Evolutionary conservation across 1,139 yeast species (phyloP).

Genomic region (Taphrina wiesneri): DNA sequence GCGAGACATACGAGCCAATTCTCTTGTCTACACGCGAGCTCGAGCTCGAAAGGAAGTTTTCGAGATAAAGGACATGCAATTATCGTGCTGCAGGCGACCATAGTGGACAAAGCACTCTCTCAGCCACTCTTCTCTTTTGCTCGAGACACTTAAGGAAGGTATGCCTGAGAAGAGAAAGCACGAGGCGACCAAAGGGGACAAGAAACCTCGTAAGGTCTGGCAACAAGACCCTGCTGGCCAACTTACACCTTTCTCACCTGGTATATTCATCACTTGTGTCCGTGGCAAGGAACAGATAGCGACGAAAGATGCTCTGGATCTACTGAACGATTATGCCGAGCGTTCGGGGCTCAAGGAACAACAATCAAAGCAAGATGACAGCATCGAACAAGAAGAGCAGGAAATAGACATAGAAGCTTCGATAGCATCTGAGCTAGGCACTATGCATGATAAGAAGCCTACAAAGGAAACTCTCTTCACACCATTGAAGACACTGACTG

Average conservation of each 20-base stretch:
- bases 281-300: constrained; percentile 28
- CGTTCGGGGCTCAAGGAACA: constrained; percentile 5
- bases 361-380: constrained; percentile 28
- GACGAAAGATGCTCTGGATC: constrained; percentile 19
- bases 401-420: constrained; percentile 39
- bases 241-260: constrained; percentile 26
- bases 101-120: too few species aligned
- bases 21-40: not conserved
- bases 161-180: constrained; percentile 20
- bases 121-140: too few species aligned
- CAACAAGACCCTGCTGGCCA: constrained; percentile 27
- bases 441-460: constrained; percentile 51
- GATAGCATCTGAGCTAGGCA: constrained; percentile 46
- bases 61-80: too few species aligned
- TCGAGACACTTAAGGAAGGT: too few species aligned
- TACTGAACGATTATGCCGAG: constrained; percentile 23
- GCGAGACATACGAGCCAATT: not conserved
- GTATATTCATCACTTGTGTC: constrained; percentile 27
- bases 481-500: constrained; percentile 73
- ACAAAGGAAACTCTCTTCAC: constrained; percentile 53
- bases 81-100: too few species aligned
- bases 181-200: constrained; percentile 8
- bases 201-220: constrained; percentile 10
- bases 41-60: too few species aligned
- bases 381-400: constrained; percentile 18